Evolutionary conservation across 139 green algal species (phyloP).

Genomic region (Axilococcus clingmanii): DNA sequence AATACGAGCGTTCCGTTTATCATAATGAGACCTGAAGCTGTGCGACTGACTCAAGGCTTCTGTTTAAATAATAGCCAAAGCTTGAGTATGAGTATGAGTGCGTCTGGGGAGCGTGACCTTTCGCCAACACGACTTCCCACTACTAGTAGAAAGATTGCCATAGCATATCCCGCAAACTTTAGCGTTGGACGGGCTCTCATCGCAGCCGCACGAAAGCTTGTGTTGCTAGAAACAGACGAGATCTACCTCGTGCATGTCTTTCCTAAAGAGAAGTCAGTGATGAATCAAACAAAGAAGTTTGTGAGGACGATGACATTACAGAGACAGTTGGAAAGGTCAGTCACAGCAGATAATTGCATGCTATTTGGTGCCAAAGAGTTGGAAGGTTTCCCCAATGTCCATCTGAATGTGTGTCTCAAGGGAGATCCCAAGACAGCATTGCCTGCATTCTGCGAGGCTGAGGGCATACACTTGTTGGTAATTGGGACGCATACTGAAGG

Average conservation of each 20-base stretch:
- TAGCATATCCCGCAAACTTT: slow-evolving; percentile 25
- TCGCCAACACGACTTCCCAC: slow-evolving; percentile 1
- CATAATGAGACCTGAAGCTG: slow-evolving; percentile 13
- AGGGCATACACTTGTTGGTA: slow-evolving; percentile 38
- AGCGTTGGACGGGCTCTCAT: slow-evolving; percentile 11
- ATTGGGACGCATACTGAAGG: slow-evolving; percentile 17
- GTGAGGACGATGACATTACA: not conserved
- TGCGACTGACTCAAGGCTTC: too few relatives aligned
- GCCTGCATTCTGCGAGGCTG: slow-evolving; percentile 16
- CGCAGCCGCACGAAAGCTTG: slow-evolving; percentile 1
- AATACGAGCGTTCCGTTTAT: slow-evolving; percentile 19
- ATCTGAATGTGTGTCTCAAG: slow-evolving; percentile 23
- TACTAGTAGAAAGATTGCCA: slow-evolving; percentile 25
- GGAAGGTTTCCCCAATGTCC: slow-evolving; percentile 8
- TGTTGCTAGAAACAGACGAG: slow-evolving; percentile 20
- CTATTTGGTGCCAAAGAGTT: slow-evolving; percentile 14
- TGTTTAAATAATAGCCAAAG: not conserved
- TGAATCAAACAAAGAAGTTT: slow-evolving; percentile 11
- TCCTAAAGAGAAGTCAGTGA: slow-evolving; percentile 6
- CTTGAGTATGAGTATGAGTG: not conserved
- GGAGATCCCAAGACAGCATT: slow-evolving; percentile 24
- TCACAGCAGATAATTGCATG: slow-evolving; percentile 9
- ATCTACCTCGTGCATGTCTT: slow-evolving; percentile 33
- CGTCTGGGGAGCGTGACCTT: too few relatives aligned
- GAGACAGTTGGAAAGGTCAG: not conserved